Conservation (phyloP, 2,329 filamentous ascomycete species). For the Fonsecaea multimorphosa region DNA sequence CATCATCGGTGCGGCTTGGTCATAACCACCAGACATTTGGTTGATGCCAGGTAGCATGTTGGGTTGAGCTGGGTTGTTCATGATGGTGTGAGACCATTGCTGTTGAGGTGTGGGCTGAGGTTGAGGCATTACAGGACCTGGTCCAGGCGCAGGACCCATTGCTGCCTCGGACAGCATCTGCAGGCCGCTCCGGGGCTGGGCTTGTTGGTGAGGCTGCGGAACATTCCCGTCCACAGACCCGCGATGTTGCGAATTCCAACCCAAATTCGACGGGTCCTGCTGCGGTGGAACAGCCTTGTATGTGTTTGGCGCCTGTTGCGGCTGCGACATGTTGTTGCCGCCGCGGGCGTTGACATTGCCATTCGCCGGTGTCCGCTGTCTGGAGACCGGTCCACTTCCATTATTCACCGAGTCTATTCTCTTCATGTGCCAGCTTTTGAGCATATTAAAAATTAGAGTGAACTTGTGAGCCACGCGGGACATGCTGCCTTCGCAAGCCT, state of each 20-base stretch:
- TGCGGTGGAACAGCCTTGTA: slow-evolving; percentile 30
- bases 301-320: slow-evolving; percentile 13
- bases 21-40: slow-evolving; percentile 28
- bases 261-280: slow-evolving; percentile 31
- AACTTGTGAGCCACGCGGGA: slow-evolving; percentile 74
- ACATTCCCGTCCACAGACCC: slow-evolving; percentile 22
- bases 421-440: slow-evolving; percentile 70
- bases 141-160: slow-evolving; percentile 35
- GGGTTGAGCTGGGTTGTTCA: slow-evolving; percentile 22
- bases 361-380: slow-evolving; percentile 31
- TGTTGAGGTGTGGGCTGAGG: slow-evolving; percentile 20
- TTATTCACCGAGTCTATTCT: slow-evolving; percentile 42
- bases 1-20: slow-evolving; percentile 31
- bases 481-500: slow-evolving; percentile 66
- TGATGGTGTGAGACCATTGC: slow-evolving; percentile 35
- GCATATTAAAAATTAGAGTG: slow-evolving; percentile 71
- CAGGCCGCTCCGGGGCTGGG: slow-evolving; percentile 36
- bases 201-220: slow-evolving; percentile 25
- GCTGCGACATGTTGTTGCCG: slow-evolving; percentile 5
- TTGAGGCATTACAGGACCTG: slow-evolving; percentile 27
- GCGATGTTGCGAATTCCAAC: slow-evolving; percentile 30
- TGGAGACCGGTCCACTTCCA: slow-evolving; percentile 27
- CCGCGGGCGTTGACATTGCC: slow-evolving; percentile 7
- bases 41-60: slow-evolving; percentile 34
- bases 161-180: slow-evolving; percentile 42